Evolutionary conservation across 2,329 filamentous ascomycete genomes (phyloP).

Genomic region (Fusarium floridanum): DNA sequence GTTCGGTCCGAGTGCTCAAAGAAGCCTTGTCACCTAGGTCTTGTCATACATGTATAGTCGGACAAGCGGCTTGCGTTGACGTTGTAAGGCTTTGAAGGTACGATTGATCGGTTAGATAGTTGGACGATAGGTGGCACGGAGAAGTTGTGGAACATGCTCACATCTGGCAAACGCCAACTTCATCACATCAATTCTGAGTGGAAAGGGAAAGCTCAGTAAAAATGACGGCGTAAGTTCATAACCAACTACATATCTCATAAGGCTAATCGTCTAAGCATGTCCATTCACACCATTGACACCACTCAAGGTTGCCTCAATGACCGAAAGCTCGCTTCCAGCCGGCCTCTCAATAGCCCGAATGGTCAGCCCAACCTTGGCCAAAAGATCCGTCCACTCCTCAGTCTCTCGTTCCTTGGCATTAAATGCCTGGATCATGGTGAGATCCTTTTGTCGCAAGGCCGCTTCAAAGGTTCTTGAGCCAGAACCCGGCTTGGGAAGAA

Average conservation of each 20-base stretch:
- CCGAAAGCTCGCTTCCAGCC: slow-evolving; percentile 28
- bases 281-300: background rate
- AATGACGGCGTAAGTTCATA: background rate
- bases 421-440: slow-evolving; percentile 41
- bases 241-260: background rate
- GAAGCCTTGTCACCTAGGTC: too few species aligned
- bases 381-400: slow-evolving; percentile 25
- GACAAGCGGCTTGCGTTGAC: background rate
- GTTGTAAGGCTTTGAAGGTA: background rate
- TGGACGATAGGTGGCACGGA: background rate
- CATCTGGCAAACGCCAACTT: background rate
- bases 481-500: slow-evolving; percentile 29
- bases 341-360: slow-evolving; percentile 24
- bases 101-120: background rate
- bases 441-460: slow-evolving; percentile 28
- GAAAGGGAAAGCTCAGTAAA: too few species aligned
- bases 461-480: slow-evolving; percentile 16
- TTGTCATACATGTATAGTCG: background rate
- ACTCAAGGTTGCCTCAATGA: slow-evolving; percentile 19
- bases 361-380: slow-evolving; percentile 14
- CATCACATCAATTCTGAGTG: fast-evolving
- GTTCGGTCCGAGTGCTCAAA: background rate
- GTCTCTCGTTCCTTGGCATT: slow-evolving; percentile 29
- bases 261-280: background rate
- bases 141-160: background rate